phyloP scores from a whole-genome alignment of 2,329 filamentous ascomycete genomes.

The Aspergillus caelatus region DNA sequence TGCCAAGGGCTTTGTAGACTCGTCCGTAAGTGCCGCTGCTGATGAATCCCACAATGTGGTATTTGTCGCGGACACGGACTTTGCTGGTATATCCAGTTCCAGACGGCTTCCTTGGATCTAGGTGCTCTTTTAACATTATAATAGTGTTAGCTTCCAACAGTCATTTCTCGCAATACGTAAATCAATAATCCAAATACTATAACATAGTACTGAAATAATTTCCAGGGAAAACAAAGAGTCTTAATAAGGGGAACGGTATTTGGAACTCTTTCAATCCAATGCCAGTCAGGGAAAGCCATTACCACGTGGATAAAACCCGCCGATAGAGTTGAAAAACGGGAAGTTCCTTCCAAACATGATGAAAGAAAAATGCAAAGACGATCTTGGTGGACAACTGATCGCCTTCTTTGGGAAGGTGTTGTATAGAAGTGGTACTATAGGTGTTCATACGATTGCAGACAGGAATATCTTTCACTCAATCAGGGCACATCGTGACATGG shows the following conservation, averaged over 20 bases:
- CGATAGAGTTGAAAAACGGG: conserved; percentile 39
- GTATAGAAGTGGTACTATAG: conserved; percentile 11
- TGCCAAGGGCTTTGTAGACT: conserved; percentile 90
- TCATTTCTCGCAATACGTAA: background rate
- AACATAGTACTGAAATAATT: background rate
- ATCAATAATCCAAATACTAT: background rate
- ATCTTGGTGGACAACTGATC: conserved; percentile 8
- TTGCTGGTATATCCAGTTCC: conserved; percentile 65
- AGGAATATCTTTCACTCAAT: conserved; percentile 11
- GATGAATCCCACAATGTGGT: conserved; percentile 97
- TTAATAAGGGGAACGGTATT: conserved; percentile 1
- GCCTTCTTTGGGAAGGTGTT: conserved; percentile 7
- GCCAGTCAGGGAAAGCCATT: conserved; percentile 31
- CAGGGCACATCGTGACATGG: conserved; percentile 16
- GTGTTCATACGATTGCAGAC: conserved; percentile 1
- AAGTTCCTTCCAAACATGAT: conserved; percentile 46
- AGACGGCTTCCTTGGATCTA: conserved; percentile 46
- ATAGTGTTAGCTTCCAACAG: conserved; percentile 27
- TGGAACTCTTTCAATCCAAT: conserved; percentile 9
- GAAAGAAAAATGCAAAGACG: conserved; percentile 21
- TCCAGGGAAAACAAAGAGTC: conserved; percentile 1
- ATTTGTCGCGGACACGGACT: conserved; percentile 86
- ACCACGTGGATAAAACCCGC: conserved; percentile 46
- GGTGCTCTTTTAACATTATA: conserved; percentile 31
- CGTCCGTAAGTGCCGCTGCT: conserved; percentile 97